Evolutionary conservation across 192 early-diverging fungal genomes (phyloP).

Genomic region (Backusella circina): DNA sequence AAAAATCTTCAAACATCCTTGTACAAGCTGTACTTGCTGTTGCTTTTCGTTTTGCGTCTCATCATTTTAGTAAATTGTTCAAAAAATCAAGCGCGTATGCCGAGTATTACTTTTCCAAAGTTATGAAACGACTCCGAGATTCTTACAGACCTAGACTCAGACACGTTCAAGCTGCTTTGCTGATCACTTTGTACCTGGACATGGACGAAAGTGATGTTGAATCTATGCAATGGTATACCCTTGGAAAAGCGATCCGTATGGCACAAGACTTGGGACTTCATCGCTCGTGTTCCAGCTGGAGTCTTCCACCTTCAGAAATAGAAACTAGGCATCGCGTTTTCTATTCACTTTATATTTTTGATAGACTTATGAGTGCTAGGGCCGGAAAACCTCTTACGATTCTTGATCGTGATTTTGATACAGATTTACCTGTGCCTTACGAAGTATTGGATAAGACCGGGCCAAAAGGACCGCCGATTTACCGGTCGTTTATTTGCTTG

Average conservation of each 20-base stretch:
- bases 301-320: conserved; percentile 43
- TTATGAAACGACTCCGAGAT: conserved; percentile 12
- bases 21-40: conserved; percentile 18
- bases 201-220: conserved; percentile 27
- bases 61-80: background rate
- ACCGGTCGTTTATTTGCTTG: conserved; percentile 40
- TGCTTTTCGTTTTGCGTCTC: conserved; percentile 18
- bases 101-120: conserved; percentile 13
- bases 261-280: conserved; percentile 58
- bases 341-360: conserved; percentile 30
- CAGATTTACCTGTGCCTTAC: conserved; percentile 23
- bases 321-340: conserved; percentile 40
- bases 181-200: conserved; percentile 31
- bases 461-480: conserved; percentile 4
- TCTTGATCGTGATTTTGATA: conserved; percentile 36
- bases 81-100: conserved; percentile 1
- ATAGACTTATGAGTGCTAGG: conserved; percentile 39
- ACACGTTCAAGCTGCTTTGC: conserved; percentile 24
- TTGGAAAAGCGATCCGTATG: conserved; percentile 52
- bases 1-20: conserved; percentile 9
- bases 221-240: conserved; percentile 28
- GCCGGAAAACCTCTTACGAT: conserved; percentile 54
- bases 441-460: conserved; percentile 27
- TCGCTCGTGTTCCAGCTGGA: conserved; percentile 50
- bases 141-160: conserved; percentile 1